Base-by-base conservation (phyloP, 2,329 filamentous ascomycete species). In the Cordyceps cateniannulata region DNA sequence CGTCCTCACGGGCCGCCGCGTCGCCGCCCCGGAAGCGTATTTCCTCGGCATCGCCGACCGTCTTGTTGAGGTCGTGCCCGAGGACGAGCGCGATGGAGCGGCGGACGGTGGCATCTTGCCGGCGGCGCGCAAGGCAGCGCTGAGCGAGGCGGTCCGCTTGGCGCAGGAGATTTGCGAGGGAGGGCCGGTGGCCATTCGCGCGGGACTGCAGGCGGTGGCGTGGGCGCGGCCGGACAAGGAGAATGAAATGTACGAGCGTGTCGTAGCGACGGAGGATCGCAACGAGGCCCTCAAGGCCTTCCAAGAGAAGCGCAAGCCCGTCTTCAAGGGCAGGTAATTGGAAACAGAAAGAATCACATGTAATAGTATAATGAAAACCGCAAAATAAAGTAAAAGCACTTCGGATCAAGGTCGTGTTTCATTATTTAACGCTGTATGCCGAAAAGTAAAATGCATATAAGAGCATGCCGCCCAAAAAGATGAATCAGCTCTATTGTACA, bases 241-340 rank as follows among this genome's bases (percentile, higher is more conserved):
- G 78, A 93, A 92, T 73, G 81, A 84, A 67, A 92, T 93, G 76
- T 98, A 98, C 73, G 84, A 91, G 69, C 80, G 87, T 27, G 91
- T 98, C 4, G 82, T 97, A 18, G 83, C 81, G 63, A 96, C 91
- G 0, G 87, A 93, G 71, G 95, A 99, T 77, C 82, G 93, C 62
- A 80, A 91, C 68, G 95, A 98, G 80, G 95, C 95, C 40, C 78
- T 99, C 64, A 83, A 77, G 72, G 95, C 95, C 0, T 99, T 99
- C 77, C 76, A 74, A 62, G 83, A 85, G 71, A 85, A 85, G 79
- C 77, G 84, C 66, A 84, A 80, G 72, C 81, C 84, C 18, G 75
- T 81, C 4, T 85, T 86, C 67, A 82, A 78, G 70, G 81, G 83
- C 1, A 73, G 78, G 67, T 84, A 71, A 73, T 63, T 8, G 16